These are phyloP conservation scores for Obba rivulosa DNA, from an alignment of 768 basidiomycete genomes.

Conservation along the genomic window DNA sequence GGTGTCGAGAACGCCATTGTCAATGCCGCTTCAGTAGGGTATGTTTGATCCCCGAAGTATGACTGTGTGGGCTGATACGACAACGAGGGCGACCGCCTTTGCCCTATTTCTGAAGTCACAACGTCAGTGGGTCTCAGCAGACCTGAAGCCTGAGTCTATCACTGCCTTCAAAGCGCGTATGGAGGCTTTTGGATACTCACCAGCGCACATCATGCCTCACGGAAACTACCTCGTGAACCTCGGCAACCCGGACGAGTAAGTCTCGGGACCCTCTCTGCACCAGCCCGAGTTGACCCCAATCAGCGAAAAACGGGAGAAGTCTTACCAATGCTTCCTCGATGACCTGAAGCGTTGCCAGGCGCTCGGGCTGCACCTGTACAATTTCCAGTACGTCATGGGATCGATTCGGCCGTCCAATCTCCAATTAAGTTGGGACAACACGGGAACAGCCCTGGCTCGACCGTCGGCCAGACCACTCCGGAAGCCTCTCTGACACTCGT, in stretches of 20 bases:
- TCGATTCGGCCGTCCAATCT: background rate
- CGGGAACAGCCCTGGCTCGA: slow-evolving; percentile 71
- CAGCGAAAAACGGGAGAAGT: slow-evolving; percentile 64
- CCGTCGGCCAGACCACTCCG: slow-evolving; percentile 60
- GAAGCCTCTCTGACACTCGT: slow-evolving; percentile 59
- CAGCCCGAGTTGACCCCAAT: background rate
- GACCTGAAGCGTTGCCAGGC: slow-evolving; percentile 75
- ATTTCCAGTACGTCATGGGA: slow-evolving; percentile 69
- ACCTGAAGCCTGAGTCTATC: slow-evolving; percentile 49
- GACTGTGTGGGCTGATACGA: background rate
- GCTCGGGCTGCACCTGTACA: slow-evolving; percentile 69
- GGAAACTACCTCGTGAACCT: slow-evolving; percentile 85
- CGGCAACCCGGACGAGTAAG: slow-evolving; percentile 72
- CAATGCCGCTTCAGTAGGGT: slow-evolving; percentile 73
- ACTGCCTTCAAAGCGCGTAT: slow-evolving; percentile 55
- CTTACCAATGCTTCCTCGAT: slow-evolving; percentile 77
- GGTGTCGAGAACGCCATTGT: slow-evolving; percentile 70
- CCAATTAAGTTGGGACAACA: background rate
- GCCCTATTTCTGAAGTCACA: slow-evolving; percentile 84
- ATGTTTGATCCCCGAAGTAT: slow-evolving; percentile 4
- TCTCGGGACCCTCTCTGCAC: slow-evolving; percentile 1
- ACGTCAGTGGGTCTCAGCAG: slow-evolving; percentile 69
- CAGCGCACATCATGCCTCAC: slow-evolving; percentile 68
- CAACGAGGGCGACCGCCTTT: slow-evolving; percentile 68
- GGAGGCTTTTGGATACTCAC: slow-evolving; percentile 54